phyloP scores from a whole-genome alignment of 1,284 basidiomycete species.

The Ceratorhiza oryzae-sativae region DNA sequence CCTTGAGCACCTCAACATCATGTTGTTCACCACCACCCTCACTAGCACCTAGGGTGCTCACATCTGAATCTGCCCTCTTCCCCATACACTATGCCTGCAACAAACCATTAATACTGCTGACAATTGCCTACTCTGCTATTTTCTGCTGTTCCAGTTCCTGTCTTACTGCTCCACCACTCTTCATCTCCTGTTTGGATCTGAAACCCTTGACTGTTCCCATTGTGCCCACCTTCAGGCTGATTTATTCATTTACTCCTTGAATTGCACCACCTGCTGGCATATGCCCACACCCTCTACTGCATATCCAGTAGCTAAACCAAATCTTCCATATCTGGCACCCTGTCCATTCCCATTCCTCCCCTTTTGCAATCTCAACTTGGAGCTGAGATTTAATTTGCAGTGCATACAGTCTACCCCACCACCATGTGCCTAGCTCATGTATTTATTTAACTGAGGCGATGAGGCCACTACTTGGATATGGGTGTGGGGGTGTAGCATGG shows the following conservation, averaged over 20 bases:
- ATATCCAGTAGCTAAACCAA: background rate
- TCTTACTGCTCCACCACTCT: background rate
- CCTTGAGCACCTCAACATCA: conserved; percentile 31
- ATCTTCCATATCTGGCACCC: background rate
- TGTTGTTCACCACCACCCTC: conserved; percentile 18
- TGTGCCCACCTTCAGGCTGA: background rate
- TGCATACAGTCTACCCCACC: too few species aligned
- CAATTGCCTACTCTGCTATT: conserved; percentile 3
- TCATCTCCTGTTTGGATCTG: background rate
- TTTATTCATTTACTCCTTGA: background rate
- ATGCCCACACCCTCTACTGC: conserved; percentile 22
- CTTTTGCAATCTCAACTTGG: background rate
- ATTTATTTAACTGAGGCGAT: too few species aligned
- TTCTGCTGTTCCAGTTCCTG: background rate
- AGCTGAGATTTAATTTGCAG: too few species aligned
- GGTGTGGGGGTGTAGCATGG: too few species aligned
- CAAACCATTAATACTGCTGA: background rate
- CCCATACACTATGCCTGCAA: conserved; percentile 12
- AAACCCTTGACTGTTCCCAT: background rate
- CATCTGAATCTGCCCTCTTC: conserved; percentile 7
- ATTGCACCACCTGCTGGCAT: conserved; percentile 24
- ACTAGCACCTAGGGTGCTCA: conserved; percentile 17
- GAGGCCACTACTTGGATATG: too few species aligned
- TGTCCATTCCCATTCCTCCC: conserved; percentile 20
- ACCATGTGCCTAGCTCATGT: too few species aligned